Evolutionary conservation across 306 rosid genomes (phyloP), one percentile per base, ranked within the genome.

Genomic region (Canavalia ensiformis): DNA sequence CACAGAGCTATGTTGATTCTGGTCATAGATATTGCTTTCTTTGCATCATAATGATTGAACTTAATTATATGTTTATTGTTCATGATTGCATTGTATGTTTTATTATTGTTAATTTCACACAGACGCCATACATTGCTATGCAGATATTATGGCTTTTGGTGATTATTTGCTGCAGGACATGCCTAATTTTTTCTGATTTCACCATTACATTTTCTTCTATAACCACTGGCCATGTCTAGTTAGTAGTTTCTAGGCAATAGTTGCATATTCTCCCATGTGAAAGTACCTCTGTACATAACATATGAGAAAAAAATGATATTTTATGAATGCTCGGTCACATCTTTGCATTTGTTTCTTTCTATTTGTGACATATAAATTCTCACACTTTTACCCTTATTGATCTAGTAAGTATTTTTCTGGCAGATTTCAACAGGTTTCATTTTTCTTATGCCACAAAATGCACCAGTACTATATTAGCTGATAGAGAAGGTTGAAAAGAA

Each of bases 401-500:
- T 52, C n/a, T 54, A 6, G 5, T 2, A 50, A 46, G 37, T 51
- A 10, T 59, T 68, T 65, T 59, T 55, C 34, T 73, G 75, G 44
- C 29, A 41, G 79, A 55, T n/a, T 63, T 70, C 37, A 52, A 51
- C 79, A 81, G 84, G 74, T 75, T 68, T 77, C 42, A 3, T 76
- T 54, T 58, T 52, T 63, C 60, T 60, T 55, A 52, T 71, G 73
- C 52, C 64, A 80, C 55, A 68, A 69, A 76, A 33, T 68, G n/a
- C 75, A 56, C 10, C 30, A 4, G 28, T 51, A 33, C 64, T 59
- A 63, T 12, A 35, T 42, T 70, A 45, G 54, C 37, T 77, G 72
- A 81, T 13, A 54, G 57, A 79, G 44, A 35, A 88, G 83, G 89
- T 81, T 69, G 42, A 63, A 83, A 34, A 73, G 83, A 79, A 70